A percentile compares a stretch with the other conserved stretches of the same genome.
phyloP scores from a whole-genome alignment of 768 basidiomycete genomes.

The Suillus luteus region DNA sequence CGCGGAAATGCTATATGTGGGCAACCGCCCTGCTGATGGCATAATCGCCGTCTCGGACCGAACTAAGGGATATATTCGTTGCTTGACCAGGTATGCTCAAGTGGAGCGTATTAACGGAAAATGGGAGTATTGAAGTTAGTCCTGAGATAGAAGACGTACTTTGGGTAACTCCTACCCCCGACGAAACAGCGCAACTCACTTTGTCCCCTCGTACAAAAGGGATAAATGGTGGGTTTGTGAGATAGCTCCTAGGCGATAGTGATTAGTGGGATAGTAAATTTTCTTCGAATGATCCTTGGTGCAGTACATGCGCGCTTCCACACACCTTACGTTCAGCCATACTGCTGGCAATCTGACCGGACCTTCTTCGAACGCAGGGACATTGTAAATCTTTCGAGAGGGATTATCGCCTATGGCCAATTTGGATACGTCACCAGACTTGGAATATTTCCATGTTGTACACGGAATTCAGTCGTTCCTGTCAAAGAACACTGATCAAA shows the following conservation, averaged over 20 bases:
- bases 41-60: constrained; percentile 9
- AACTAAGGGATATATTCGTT: neutral
- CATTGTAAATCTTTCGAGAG: neutral
- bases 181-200: neutral
- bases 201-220: neutral
- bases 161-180: neutral
- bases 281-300: neutral
- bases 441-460: neutral
- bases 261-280: neutral
- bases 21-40: neutral
- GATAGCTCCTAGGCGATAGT: neutral
- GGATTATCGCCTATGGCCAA: neutral
- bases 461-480: neutral
- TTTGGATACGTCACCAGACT: neutral
- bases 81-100: neutral
- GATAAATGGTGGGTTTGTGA: neutral
- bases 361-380: neutral
- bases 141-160: constrained; percentile 2
- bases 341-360: neutral
- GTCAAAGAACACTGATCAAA: neutral
- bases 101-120: neutral
- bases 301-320: neutral
- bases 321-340: neutral
- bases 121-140: constrained; percentile 5
- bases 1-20: constrained; percentile 5